These are phyloP conservation scores for Carallia brachiata DNA, from an alignment of 345 rosid genomes.

Conservation along the genomic window DNA sequence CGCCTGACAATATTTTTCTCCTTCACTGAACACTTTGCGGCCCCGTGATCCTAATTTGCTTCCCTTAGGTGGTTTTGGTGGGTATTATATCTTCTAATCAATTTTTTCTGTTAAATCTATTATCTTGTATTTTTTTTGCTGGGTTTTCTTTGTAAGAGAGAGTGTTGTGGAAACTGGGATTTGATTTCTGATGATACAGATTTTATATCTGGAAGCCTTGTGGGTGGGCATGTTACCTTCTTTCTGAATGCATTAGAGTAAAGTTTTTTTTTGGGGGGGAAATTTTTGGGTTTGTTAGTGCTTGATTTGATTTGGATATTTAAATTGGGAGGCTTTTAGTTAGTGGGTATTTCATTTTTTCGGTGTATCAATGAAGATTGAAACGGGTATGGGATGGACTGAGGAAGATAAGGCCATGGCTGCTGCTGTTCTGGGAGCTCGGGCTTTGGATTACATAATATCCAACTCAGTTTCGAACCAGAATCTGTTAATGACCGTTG, in stretches of 20 bases:
- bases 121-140: constrained; percentile 14
- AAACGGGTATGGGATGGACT: constrained; percentile 60
- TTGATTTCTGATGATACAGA: constrained; percentile 29
- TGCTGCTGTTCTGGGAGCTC: constrained; percentile 69
- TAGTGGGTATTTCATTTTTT: constrained; percentile 3
- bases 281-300: constrained; percentile 6
- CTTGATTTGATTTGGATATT: constrained; percentile 27
- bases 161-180: constrained; percentile 36
- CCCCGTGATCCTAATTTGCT: constrained; percentile 25
- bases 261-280: neutral
- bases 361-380: constrained; percentile 44
- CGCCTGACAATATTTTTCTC: constrained; percentile 7
- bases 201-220: constrained; percentile 11
- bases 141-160: constrained; percentile 26
- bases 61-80: constrained; percentile 26
- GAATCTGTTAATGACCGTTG: constrained; percentile 52
- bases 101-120: constrained; percentile 9
- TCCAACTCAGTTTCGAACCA: constrained; percentile 68
- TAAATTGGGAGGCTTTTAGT: constrained; percentile 4
- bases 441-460: constrained; percentile 70
- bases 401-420: constrained; percentile 72
- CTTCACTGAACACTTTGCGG: constrained; percentile 13
- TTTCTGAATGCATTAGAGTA: constrained; percentile 18
- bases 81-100: constrained; percentile 26
- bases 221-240: constrained; percentile 16